Base-by-base conservation (phyloP, 805 yeast species). In the Saturnispora besseyi region DNA sequence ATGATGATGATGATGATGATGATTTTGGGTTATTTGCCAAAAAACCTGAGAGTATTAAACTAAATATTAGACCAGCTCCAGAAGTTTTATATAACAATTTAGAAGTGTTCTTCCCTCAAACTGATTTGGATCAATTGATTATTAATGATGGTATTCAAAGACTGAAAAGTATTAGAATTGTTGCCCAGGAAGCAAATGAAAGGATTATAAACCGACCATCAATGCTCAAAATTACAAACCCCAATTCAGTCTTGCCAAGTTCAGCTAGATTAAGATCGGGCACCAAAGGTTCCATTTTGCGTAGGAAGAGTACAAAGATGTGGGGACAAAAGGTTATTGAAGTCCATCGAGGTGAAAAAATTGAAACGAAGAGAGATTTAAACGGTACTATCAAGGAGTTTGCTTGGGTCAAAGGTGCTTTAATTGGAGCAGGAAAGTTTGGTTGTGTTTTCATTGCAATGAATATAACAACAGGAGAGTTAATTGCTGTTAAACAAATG, bases 401-500 rank as follows among this genome's bases (percentile, higher is more conserved):
- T 69, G 95, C 95, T 0, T 93, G 99, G 99, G 84, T 95, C 45
- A 88, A 88, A 62, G 99, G 99, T 74, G 97, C 90, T 61, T 72
- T 93, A 54, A 88, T 93, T 51, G 99, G 99, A 0, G 80, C 87
- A 51, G 99, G 99, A 0, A 90, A 97, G 1, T 93, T 90, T 71
- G 99, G 99, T 9, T 82, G 87, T 34, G 99, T 93, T 1, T 91
- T 76, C 61, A 72, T 93, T 50, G 97, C 96, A 1, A 74, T 93
- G 61, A 93, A 93, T 65, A 90, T 89, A 15, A 93, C 98, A 1
- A 88, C 96, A 0, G 98, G 98, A 49, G 99, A 93, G 60, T 89
- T 93, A 96, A 84, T 93, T 70, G 99, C 99, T 0, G 99, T 93
- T 2, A 93, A 93, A 62, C 99, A 93, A 66, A 96, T 91, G 2